These are phyloP conservation scores for Pseudogymnoascus sp. DNA, from an alignment of 2,329 filamentous ascomycete species.

Conservation along the genomic window DNA sequence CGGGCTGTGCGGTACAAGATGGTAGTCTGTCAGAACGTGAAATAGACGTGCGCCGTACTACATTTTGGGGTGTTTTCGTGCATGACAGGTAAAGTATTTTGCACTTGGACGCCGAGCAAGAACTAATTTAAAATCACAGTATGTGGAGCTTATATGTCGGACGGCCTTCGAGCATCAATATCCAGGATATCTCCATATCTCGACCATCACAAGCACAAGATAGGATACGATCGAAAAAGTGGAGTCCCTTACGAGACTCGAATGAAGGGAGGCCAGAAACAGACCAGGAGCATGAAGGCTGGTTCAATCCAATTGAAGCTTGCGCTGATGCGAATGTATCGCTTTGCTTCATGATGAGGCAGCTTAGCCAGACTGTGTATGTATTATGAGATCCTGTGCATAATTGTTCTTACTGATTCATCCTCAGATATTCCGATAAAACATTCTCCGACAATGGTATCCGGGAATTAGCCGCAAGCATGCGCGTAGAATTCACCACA, in stretches of 20 bases:
- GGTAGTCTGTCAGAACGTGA: slow-evolving; percentile 6
- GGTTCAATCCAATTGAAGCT: slow-evolving; percentile 10
- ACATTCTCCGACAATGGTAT: slow-evolving; percentile 9
- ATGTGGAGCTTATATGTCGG: slow-evolving; percentile 15
- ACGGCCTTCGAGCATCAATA: slow-evolving; percentile 12
- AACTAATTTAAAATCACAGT: not conserved
- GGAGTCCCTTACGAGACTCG: not conserved
- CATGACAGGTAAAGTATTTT: slow-evolving; percentile 11
- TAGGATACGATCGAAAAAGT: not conserved
- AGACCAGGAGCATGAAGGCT: not conserved
- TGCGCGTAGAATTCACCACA: slow-evolving; percentile 11
- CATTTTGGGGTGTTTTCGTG: slow-evolving; percentile 13
- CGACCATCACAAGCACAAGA: slow-evolving; percentile 5
- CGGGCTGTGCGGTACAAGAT: not conserved
- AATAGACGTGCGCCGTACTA: slow-evolving; percentile 11
- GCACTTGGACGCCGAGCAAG: not conserved
- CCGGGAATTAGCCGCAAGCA: slow-evolving; percentile 10
- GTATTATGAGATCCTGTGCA: not conserved
- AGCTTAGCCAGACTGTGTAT: slow-evolving; percentile 13
- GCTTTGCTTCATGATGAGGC: slow-evolving; percentile 14
- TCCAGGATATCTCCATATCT: slow-evolving; percentile 12
- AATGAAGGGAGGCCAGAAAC: not conserved
- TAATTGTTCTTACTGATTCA: not conserved
- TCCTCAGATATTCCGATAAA: slow-evolving; percentile 10
- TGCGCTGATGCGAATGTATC: slow-evolving; percentile 12